Evolutionary conservation across 176 grass and related monocot genomes (phyloP).

Genomic region (Eragrostis curvula): DNA sequence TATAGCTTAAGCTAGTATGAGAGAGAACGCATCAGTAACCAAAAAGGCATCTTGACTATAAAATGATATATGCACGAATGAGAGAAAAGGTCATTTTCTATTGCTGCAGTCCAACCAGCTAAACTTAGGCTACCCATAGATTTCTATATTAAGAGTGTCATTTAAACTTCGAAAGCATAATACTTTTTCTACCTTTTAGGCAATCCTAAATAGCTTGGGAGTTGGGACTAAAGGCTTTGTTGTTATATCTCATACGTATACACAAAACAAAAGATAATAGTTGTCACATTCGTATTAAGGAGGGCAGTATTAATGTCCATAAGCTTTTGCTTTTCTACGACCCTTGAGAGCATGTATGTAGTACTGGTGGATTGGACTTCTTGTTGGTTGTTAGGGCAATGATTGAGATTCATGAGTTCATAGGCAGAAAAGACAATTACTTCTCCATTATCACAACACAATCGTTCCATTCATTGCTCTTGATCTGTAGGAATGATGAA

Average conservation of each 20-base stretch:
- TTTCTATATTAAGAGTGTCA: background rate
- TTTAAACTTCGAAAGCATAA: background rate
- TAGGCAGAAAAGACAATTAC: background rate
- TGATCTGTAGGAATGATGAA: background rate
- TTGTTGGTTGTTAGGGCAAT: background rate
- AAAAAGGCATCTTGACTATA: background rate
- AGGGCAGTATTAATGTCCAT: background rate
- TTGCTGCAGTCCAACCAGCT: too few species aligned
- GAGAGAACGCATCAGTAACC: background rate
- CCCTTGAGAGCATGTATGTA: background rate
- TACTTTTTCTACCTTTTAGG: background rate
- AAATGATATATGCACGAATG: background rate
- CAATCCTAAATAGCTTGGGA: background rate
- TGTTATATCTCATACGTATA: background rate
- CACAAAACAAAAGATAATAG: background rate
- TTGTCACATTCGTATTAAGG: background rate
- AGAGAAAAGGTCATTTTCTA: too few species aligned
- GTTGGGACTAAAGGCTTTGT: background rate
- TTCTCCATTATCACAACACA: background rate
- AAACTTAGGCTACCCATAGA: too few species aligned
- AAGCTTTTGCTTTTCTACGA: background rate
- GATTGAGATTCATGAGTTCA: background rate
- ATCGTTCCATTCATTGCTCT: background rate
- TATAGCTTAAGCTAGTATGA: constrained; percentile 6
- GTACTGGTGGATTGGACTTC: background rate